A percentile compares a stretch with the other conserved stretches of the same genome.
phyloP scores from a whole-genome alignment of 2,329 filamentous ascomycete genomes.

The Penicillium sp. region DNA sequence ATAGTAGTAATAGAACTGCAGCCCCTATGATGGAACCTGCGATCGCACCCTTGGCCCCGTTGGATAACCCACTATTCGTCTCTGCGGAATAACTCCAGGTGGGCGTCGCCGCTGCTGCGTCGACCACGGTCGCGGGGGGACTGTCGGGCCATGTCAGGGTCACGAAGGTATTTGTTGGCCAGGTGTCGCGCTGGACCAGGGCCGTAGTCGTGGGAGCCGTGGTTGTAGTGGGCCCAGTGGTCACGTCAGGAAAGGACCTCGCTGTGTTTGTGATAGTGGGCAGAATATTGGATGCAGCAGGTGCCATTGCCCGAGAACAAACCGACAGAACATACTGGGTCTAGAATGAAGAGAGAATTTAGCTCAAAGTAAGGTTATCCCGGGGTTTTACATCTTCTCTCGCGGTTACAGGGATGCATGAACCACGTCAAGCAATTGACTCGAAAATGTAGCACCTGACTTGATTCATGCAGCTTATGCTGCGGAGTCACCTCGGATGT shows the following conservation, averaged over 20 bases:
- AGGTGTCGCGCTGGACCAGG: neutral
- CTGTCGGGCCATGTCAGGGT: neutral
- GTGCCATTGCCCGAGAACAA: conserved; percentile 2
- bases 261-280: neutral
- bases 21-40: conserved; percentile 1
- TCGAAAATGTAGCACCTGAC: neutral
- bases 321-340: neutral
- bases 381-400: neutral
- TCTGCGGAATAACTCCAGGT: neutral
- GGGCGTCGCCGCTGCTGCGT: neutral
- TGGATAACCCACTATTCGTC: neutral
- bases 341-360: neutral
- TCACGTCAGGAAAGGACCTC: neutral
- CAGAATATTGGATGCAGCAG: conserved; percentile 1
- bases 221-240: neutral
- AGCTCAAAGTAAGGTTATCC: neutral
- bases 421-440: conserved; percentile 3
- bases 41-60: conserved; percentile 1
- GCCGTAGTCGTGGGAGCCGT: no score
- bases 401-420: conserved; percentile 4
- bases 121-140: neutral
- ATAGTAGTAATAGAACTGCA: neutral
- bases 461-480: conserved; percentile 8
- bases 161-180: neutral
- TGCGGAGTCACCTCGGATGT: neutral